These are phyloP conservation scores for Russula sp. DNA, from an alignment of 768 basidiomycete species.

Conservation along the genomic window DNA sequence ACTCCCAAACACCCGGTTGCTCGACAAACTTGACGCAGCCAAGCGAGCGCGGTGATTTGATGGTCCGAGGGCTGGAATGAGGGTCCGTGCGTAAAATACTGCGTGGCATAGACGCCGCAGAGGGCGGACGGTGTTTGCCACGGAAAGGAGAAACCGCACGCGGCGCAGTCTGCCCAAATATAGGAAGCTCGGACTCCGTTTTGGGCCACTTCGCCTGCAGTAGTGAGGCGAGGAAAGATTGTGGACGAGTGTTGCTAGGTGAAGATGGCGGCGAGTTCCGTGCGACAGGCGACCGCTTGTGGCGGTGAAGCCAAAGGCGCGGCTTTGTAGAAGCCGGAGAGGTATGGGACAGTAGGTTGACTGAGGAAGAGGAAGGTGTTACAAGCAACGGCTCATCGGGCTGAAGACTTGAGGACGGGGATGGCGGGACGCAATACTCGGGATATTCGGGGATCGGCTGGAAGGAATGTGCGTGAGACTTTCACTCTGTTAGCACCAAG, in stretches of 20 bases:
- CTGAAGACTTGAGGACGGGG: constrained; percentile 23
- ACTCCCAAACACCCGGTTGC: constrained; percentile 17
- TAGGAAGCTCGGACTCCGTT: constrained; percentile 19
- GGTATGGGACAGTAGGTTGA: constrained; percentile 22
- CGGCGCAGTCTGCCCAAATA: constrained; percentile 22
- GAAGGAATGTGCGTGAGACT: constrained; percentile 8
- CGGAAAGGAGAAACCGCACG: constrained; percentile 21
- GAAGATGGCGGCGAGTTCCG: constrained; percentile 16
- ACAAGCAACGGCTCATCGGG: constrained; percentile 15
- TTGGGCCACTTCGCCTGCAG: constrained; percentile 22
- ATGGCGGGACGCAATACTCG: constrained; percentile 22
- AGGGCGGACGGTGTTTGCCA: constrained; percentile 15
- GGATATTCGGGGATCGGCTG: constrained; percentile 19
- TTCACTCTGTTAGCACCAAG: not conserved
- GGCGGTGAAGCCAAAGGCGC: constrained; percentile 44
- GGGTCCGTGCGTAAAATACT: constrained; percentile 22
- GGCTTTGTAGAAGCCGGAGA: constrained; percentile 27
- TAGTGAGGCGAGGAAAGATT: constrained; percentile 20
- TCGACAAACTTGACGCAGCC: constrained; percentile 22
- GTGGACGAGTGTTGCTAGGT: constrained; percentile 13
- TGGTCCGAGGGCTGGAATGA: constrained; percentile 7
- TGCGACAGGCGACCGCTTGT: constrained; percentile 31
- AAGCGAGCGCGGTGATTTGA: constrained; percentile 14
- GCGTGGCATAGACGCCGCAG: constrained; percentile 19
- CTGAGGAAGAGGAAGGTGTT: constrained; percentile 17